phyloP scores from a whole-genome alignment of 116 monocot genomes.

The Papilionanthe hybrid region DNA sequence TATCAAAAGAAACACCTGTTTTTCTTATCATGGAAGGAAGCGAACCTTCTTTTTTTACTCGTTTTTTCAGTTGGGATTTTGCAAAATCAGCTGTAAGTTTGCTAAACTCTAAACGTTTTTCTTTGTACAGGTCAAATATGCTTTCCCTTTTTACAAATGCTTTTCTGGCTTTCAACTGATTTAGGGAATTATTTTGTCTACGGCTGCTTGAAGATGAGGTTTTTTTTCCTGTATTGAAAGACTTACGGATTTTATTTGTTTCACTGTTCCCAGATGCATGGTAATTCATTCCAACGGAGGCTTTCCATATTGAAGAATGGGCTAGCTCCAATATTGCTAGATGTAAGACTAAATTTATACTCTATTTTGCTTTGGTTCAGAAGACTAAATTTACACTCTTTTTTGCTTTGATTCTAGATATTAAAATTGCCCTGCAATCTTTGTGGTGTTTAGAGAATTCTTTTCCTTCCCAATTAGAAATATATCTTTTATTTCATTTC shows the following conservation, averaged over 20 bases:
- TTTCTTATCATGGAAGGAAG: constrained; percentile 57
- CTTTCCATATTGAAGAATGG: constrained; percentile 63
- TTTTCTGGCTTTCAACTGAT: not conserved
- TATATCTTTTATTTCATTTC: constrained; percentile 1
- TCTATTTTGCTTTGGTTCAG: not conserved
- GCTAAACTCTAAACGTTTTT: not conserved
- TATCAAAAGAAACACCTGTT: constrained; percentile 47
- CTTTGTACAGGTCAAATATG: not conserved
- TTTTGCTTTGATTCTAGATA: not conserved
- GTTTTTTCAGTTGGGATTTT: constrained; percentile 74
- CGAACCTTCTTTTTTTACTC: constrained; percentile 64
- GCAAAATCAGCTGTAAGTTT: constrained; percentile 52
- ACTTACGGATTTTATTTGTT: constrained; percentile 4
- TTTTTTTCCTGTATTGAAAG: not conserved
- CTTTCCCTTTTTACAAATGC: not conserved
- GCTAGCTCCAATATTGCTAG: constrained; percentile 22
- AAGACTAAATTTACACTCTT: constrained; percentile 9
- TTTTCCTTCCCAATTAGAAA: not conserved
- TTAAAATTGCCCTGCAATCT: not conserved
- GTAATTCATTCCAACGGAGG: constrained; percentile 84
- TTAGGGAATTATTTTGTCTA: not conserved
- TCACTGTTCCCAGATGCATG: constrained; percentile 58
- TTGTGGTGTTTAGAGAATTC: not conserved
- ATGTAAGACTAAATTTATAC: constrained; percentile 27
- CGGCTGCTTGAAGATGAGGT: not conserved